These are phyloP conservation scores for Vigna hirtella DNA, from an alignment of 306 rosid genomes.

Conservation along the genomic window DNA sequence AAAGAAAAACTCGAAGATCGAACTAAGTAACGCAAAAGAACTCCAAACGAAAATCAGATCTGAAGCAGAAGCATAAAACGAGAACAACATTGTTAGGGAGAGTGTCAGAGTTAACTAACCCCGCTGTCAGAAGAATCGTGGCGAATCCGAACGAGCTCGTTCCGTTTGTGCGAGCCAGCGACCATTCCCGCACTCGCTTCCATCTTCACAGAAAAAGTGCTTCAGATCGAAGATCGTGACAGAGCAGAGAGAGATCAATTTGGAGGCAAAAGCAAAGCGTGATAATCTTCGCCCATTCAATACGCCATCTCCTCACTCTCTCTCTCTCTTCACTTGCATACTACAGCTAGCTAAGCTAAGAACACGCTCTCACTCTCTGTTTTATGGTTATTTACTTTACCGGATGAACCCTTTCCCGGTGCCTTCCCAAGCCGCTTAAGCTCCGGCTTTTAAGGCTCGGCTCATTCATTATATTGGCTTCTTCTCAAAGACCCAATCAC, in stretches of 20 bases:
- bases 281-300: constrained; percentile 66
- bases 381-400: constrained; percentile 43
- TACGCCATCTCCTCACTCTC: constrained; percentile 55
- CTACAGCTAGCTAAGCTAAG: constrained; percentile 33
- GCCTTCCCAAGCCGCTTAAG: constrained; percentile 11
- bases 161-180: constrained; percentile 93
- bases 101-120: constrained; percentile 55
- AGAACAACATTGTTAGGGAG: constrained; percentile 29
- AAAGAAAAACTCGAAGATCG: constrained; percentile 26
- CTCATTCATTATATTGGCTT: not conserved
- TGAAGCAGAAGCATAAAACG: constrained; percentile 30
- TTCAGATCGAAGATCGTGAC: constrained; percentile 37
- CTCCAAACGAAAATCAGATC: constrained; percentile 41
- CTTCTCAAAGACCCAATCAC: not conserved
- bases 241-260: constrained; percentile 24
- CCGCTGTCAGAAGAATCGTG: constrained; percentile 91
- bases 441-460: constrained; percentile 9
- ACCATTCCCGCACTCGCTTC: constrained; percentile 91
- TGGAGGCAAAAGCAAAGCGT: constrained; percentile 39
- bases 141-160: constrained; percentile 95
- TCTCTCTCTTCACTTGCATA: constrained; percentile 41
- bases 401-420: constrained; percentile 51
- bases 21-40: constrained; percentile 7
- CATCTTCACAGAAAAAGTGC: constrained; percentile 53
- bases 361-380: constrained; percentile 31